Conservation (phyloP, 106 monocot species). For the Dendrobium catenatum region DNA sequence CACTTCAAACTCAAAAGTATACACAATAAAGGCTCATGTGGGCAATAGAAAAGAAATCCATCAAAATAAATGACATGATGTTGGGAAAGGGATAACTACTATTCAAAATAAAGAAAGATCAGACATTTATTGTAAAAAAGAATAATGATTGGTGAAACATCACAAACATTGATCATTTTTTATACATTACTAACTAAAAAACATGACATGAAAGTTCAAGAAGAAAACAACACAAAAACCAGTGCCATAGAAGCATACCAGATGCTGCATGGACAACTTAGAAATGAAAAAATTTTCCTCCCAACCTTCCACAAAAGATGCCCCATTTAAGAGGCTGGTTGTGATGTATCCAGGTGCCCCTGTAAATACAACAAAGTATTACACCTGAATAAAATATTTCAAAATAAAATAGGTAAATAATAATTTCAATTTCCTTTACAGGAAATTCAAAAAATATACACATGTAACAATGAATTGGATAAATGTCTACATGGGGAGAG, state of each 20-base stretch:
- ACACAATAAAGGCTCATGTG: too few species aligned
- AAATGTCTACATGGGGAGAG: not conserved
- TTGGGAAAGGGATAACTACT: not conserved
- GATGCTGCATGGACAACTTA: conserved; percentile 98
- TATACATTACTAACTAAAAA: not conserved
- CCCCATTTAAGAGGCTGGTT: conserved; percentile 75
- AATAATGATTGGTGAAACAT: not conserved
- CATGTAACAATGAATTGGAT: not conserved
- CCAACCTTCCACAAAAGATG: conserved; percentile 94
- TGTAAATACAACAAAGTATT: conserved; percentile 22
- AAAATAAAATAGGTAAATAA: not conserved
- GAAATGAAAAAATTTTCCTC: conserved; percentile 88
- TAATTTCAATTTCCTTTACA: not conserved
- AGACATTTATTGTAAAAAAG: not conserved
- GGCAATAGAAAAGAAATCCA: not conserved
- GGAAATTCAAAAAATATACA: not conserved
- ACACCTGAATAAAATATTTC: not conserved
- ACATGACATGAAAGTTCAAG: not conserved
- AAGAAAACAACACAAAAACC: not conserved
- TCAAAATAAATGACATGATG: not conserved
- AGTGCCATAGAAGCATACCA: conserved; percentile 37
- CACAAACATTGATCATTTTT: not conserved
- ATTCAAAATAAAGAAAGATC: not conserved
- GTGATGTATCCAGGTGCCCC: conserved; percentile 98
- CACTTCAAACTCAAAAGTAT: not conserved